These are phyloP conservation scores for Kokia cookei DNA, from an alignment of 441 rosid genomes.

Conservation along the genomic window DNA sequence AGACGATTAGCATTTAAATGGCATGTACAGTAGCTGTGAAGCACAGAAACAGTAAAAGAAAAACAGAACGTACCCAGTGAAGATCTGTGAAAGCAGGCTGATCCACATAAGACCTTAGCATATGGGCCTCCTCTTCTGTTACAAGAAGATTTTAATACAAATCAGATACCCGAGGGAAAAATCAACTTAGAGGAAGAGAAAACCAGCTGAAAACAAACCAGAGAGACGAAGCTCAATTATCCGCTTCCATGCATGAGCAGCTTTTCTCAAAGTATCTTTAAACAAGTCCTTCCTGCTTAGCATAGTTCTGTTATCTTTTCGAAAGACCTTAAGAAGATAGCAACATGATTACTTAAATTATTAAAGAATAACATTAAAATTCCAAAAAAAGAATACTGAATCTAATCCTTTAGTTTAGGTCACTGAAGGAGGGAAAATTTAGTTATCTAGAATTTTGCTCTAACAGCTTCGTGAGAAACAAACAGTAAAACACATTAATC, in stretches of 20 bases:
- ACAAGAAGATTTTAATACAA: constrained; percentile 6
- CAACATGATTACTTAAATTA: neutral
- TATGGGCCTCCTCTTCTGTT: constrained; percentile 79
- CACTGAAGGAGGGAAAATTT: neutral
- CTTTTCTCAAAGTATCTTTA: constrained; percentile 72
- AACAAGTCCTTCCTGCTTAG: constrained; percentile 85
- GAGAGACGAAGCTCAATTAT: constrained; percentile 72
- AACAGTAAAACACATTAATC: neutral
- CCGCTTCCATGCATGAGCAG: constrained; percentile 84
- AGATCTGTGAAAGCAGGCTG: constrained; percentile 87
- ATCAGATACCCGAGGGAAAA: neutral
- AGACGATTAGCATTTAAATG: neutral
- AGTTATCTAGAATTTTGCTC: neutral
- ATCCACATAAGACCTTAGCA: constrained; percentile 59
- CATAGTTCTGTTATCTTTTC: constrained; percentile 63
- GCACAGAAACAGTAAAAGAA: neutral
- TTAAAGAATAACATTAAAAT: neutral
- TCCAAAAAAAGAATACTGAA: neutral
- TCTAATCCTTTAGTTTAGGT: neutral
- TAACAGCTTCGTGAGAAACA: neutral
- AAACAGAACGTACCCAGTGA: constrained; percentile 57
- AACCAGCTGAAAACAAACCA: constrained; percentile 32
- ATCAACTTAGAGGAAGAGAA: neutral
- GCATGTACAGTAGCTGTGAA: neutral
- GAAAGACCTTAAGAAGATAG: constrained; percentile 44